These are phyloP conservation scores for Leptographium lundbergii DNA, from an alignment of 2,329 filamentous ascomycete genomes.

Conservation along the genomic window DNA sequence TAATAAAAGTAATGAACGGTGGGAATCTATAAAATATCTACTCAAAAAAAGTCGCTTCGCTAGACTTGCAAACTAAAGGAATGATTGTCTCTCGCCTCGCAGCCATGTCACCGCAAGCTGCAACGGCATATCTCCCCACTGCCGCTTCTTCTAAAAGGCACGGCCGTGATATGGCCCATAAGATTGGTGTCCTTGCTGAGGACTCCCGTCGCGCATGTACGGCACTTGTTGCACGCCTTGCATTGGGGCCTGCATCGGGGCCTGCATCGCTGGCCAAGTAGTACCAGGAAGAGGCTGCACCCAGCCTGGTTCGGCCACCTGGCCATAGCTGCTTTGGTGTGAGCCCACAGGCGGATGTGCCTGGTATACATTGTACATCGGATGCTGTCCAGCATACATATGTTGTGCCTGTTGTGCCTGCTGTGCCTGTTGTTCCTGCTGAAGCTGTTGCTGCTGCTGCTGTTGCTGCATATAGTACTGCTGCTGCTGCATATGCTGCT, in stretches of 20 bases:
- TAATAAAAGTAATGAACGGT: not conserved
- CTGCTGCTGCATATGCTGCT: conserved; percentile 24
- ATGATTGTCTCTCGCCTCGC: not conserved
- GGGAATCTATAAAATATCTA: not conserved
- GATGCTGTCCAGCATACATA: conserved; percentile 8
- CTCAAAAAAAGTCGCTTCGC: not conserved
- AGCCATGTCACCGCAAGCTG: not conserved
- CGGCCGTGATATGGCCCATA: conserved; percentile 18
- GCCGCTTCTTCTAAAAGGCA: conserved; percentile 16
- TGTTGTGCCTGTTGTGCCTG: conserved; percentile 14
- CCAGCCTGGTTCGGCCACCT: not conserved
- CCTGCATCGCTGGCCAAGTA: conserved; percentile 4
- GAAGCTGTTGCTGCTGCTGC: conserved; percentile 18
- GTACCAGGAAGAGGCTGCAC: not conserved
- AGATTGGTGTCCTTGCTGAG: not conserved
- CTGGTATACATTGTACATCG: conserved; percentile 11
- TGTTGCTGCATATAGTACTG: conserved; percentile 16
- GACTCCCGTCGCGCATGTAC: not conserved
- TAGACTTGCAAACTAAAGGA: not conserved
- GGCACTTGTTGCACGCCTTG: conserved; percentile 10
- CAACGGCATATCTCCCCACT: not conserved
- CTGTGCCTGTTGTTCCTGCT: conserved; percentile 8
- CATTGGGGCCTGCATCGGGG: not conserved
- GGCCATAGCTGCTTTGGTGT: conserved; percentile 1
- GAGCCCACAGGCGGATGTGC: conserved; percentile 11